Conservation (phyloP, 441 rosid genomes). For the Mallotus repandus region DNA sequence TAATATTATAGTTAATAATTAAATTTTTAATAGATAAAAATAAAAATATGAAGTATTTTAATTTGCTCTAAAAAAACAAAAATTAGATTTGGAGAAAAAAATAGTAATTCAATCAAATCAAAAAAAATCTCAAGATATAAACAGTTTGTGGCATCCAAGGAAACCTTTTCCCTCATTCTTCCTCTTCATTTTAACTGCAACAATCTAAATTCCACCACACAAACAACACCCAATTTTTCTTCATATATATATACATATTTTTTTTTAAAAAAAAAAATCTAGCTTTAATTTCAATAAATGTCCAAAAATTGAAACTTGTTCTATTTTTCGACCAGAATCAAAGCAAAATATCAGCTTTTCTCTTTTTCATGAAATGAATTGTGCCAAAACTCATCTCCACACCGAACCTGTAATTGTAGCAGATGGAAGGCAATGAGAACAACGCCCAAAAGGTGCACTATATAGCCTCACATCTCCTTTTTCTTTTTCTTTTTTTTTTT, state of each 20-base stretch:
- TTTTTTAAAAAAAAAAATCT: neutral
- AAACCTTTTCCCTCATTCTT: constrained; percentile 5
- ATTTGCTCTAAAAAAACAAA: no score
- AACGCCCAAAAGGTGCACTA: constrained; percentile 38
- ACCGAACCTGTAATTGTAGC: constrained; percentile 21
- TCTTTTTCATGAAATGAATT: constrained; percentile 31
- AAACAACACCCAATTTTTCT: neutral
- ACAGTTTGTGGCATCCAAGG: constrained; percentile 14
- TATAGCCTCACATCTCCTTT: neutral
- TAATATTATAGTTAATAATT: no score
- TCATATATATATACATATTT: neutral
- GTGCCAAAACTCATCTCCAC: constrained; percentile 29
- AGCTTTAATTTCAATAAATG: no score
- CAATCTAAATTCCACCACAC: constrained; percentile 22
- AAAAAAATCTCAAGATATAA: neutral
- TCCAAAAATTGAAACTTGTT: neutral
- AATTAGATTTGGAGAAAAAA: no score
- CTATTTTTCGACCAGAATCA: constrained; percentile 5
- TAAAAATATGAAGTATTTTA: no score
- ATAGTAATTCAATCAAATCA: neutral
- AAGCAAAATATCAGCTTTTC: neutral
- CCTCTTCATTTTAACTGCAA: neutral
- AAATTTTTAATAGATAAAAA: no score
- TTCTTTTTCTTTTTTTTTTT: neutral
- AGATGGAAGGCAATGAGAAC: constrained; percentile 51